Evolutionary conservation across 441 rosid species (phyloP).

Genomic region (Eutrema salsugineum): DNA sequence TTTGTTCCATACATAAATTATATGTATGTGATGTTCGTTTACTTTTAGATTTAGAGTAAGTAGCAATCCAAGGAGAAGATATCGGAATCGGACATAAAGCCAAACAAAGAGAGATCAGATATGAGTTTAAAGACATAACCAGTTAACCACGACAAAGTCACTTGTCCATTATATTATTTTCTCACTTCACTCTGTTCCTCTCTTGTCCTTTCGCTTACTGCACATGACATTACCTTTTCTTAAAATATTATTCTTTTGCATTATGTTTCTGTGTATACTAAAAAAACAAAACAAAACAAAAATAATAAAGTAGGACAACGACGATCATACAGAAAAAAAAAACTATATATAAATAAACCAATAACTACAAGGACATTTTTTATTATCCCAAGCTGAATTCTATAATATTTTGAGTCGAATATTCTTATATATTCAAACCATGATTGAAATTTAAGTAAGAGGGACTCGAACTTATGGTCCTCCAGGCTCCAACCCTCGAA

Average conservation of each 20-base stretch:
- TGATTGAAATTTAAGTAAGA: no score
- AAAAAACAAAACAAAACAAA: neutral
- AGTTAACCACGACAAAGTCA: constrained; percentile 22
- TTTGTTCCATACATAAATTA: no score
- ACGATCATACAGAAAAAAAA: neutral
- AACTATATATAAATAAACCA: no score
- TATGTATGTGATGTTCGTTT: constrained; percentile 6
- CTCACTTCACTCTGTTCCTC: constrained; percentile 19
- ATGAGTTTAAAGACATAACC: constrained; percentile 12
- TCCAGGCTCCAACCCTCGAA: no score
- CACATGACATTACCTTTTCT: constrained; percentile 29
- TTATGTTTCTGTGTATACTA: constrained; percentile 2
- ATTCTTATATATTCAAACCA: no score
- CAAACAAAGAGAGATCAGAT: constrained; percentile 16
- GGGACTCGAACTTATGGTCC: no score
- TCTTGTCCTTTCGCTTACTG: constrained; percentile 20
- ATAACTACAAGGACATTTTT: neutral
- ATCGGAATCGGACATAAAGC: constrained; percentile 17
- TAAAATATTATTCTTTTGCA: constrained; percentile 11
- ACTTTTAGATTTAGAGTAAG: neutral
- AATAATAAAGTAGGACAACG: neutral
- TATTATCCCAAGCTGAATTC: no score
- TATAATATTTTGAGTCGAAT: no score
- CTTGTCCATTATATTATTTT: constrained; percentile 20
- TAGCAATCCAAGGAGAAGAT: neutral